Conservation (phyloP, 2,329 filamentous ascomycete genomes). For the Neospermospora avenae region DNA sequence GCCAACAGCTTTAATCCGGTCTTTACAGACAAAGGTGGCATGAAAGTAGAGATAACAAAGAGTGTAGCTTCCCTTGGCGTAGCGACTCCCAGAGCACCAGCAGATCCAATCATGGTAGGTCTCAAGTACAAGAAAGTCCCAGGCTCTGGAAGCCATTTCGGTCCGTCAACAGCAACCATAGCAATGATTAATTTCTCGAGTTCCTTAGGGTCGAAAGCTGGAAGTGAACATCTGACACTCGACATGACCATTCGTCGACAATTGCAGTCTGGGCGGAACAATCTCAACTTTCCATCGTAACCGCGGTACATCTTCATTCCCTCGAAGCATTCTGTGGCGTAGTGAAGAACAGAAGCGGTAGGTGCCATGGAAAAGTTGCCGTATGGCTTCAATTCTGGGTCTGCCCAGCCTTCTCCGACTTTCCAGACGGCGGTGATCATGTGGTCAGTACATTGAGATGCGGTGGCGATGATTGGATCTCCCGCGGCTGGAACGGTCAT, state of each 20-base stretch:
- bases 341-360: constrained; percentile 78
- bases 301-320: constrained; percentile 82
- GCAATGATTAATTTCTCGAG: constrained; percentile 70
- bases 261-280: constrained; percentile 62
- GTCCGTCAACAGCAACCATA: constrained; percentile 69
- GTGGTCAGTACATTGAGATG: constrained; percentile 65
- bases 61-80: constrained; percentile 79
- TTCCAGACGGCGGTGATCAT: constrained; percentile 78
- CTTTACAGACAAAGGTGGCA: constrained; percentile 52
- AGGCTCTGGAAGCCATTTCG: constrained; percentile 74
- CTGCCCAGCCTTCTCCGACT: constrained; percentile 62
- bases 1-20: constrained; percentile 73
- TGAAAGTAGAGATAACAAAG: constrained; percentile 72
- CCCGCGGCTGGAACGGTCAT: constrained; percentile 50
- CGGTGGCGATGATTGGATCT: constrained; percentile 36
- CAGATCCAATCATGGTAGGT: constrained; percentile 82
- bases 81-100: constrained; percentile 75
- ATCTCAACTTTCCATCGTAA: constrained; percentile 57
- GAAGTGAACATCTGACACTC: constrained; percentile 66
- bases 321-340: constrained; percentile 89
- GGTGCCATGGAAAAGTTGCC: constrained; percentile 76
- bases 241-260: constrained; percentile 49
- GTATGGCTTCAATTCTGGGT: constrained; percentile 73
- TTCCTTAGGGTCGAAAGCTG: constrained; percentile 67
- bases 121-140: constrained; percentile 74